These are phyloP conservation scores for Ambrosia artemisiifolia DNA, from an alignment of 129 eudicot species.

Conservation along the genomic window DNA sequence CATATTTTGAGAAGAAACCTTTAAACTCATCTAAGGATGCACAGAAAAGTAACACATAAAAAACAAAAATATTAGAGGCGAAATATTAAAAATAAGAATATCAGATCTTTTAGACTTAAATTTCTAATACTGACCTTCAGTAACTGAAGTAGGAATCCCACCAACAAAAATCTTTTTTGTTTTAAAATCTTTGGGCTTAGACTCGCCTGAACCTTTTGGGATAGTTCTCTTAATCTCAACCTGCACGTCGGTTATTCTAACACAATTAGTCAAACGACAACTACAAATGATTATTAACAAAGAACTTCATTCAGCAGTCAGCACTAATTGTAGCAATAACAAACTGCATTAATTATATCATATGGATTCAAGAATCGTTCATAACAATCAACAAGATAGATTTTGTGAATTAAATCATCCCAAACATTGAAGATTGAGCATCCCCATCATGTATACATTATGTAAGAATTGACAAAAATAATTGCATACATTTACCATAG, in stretches of 20 bases:
- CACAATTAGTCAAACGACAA: background rate
- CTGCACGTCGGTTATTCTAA: conserved; percentile 31
- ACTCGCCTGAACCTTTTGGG: conserved; percentile 84
- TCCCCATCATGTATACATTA: background rate
- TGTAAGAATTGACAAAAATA: background rate
- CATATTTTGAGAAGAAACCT: conserved; percentile 80
- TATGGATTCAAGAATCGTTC: no score
- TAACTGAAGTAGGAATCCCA: conserved; percentile 79
- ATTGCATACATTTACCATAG: background rate
- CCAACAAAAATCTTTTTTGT: conserved; percentile 95
- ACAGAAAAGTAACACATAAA: background rate
- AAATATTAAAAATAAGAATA: background rate
- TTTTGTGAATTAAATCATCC: background rate
- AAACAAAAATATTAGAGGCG: no score
- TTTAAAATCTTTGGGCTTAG: conserved; percentile 78
- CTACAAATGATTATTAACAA: background rate
- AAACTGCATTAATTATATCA: no score
- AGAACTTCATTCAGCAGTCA: no score
- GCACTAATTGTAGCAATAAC: no score
- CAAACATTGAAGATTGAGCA: conserved; percentile 1
- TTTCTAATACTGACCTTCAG: conserved; percentile 58
- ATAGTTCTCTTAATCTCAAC: conserved; percentile 97
- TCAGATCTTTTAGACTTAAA: background rate
- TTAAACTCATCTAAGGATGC: conserved; percentile 58
- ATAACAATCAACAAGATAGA: no score